Evolutionary conservation across 2,329 filamentous ascomycete species (phyloP), one percentile per base, ranked within the genome.

Genomic region (Xylaria sp.): DNA sequence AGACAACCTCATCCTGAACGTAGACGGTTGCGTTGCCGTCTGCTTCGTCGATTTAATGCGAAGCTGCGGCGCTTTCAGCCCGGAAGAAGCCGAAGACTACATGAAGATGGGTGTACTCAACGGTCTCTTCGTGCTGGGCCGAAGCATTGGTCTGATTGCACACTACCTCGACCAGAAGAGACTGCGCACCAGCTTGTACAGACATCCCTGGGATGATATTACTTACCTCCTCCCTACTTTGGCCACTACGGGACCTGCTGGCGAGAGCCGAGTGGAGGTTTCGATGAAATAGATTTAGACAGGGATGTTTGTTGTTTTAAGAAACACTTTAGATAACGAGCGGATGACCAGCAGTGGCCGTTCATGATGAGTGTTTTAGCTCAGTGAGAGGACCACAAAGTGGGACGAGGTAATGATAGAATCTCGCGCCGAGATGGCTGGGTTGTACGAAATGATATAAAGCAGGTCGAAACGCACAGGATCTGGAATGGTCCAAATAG

Each of bases 141-240:
- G 96, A 80, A 94, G 90, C 83, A 99, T 99, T 80, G 96, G 96
- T 93, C 89, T 99, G 76, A 99, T 99, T 92, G 96, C 96, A 80
- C 96, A 99, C 86, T 98, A 95, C 89, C 91, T 99, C 78, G 96
- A 99, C 86, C 96, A 99, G 90, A 99, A 99, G 94, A 91, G 96
- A 84, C 89, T 99, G 83, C 92, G 95, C 79, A 99, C 96, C 79
- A 96, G 96, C 82, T 90, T 99, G 75, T 99, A 99, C 92, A 92
- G 96, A 82, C 94, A 97, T 90, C 96, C 96, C 81, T 98, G 96
- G 96, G 96, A 97, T 82, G 94, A 97, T 83, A 97, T 97, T 81
- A 97, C 94, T 75, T 97, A 97, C 85, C 89, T 97, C 77, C 91
- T 97, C 76, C 94, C 94, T 79, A 92, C 88, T 83, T 86, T 97